Evolutionary conservation across 1,284 basidiomycete species (phyloP).

Genomic region (Leccinum fallax): DNA sequence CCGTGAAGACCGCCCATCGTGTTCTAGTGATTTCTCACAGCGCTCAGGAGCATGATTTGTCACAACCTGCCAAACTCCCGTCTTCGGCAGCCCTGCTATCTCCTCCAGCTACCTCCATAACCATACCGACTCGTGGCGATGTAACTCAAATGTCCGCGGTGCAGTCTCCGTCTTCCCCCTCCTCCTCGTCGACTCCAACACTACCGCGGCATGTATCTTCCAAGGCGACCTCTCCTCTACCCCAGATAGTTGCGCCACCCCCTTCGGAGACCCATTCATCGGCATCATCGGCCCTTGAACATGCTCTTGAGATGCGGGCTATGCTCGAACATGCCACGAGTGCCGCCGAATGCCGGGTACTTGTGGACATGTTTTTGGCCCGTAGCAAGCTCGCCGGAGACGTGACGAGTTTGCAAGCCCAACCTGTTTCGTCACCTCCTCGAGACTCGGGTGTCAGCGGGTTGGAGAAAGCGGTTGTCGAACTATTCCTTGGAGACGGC

Average conservation of each 20-base stretch:
- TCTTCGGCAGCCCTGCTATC: conserved; percentile 9
- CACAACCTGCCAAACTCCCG: conserved; percentile 3
- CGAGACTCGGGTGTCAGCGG: conserved; percentile 11
- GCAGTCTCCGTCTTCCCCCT: not conserved
- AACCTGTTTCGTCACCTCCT: conserved; percentile 5
- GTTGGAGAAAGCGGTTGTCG: conserved; percentile 47
- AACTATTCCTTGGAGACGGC: conserved; percentile 50
- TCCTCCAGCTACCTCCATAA: conserved; percentile 8
- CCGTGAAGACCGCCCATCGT: not conserved
- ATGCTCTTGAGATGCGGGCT: conserved; percentile 67
- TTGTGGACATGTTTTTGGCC: conserved; percentile 79
- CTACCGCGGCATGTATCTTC: conserved; percentile 16
- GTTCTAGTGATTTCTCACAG: conserved; percentile 8
- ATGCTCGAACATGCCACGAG: conserved; percentile 72
- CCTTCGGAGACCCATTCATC: conserved; percentile 7
- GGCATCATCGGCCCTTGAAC: conserved; percentile 33
- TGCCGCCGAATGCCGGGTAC: conserved; percentile 81
- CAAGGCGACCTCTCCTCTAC: conserved; percentile 20
- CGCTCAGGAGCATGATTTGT: conserved; percentile 10
- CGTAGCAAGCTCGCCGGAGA: conserved; percentile 48
- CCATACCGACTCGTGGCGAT: conserved; percentile 11
- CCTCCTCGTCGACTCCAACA: conserved; percentile 3
- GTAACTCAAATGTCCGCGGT: not conserved
- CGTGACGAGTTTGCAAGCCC: conserved; percentile 11
- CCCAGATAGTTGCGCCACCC: conserved; percentile 6